Base-by-base conservation (phyloP, 495 filamentous ascomycete species). In the Podospora pseudocomata region DNA sequence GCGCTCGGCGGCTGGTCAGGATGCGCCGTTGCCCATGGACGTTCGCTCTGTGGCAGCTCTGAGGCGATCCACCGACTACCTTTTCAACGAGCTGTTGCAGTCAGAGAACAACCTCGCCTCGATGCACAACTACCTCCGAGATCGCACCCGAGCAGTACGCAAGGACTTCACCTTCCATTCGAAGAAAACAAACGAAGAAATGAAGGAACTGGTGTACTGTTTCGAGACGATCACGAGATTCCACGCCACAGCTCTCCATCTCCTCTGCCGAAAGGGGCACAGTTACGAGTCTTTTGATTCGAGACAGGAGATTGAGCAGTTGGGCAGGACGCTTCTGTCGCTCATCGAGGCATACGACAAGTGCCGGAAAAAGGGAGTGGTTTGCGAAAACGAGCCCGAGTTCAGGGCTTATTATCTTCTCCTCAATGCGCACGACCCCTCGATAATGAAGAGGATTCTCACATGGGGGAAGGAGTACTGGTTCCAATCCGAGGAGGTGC, bases 161-260 rank as follows among this genome's bases (percentile, higher is more conserved):
- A 94, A 95, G 69, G 96, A 99, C 75, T 96, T 97, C 71, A 94
- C 93, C 1, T 92, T 97, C 63, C 93, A 97, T 72, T 82, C 93
- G 39, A 88, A 88, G 44, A 80, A 85, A 74, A 81, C 78, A 5
- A 64, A 74, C 0, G 86, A 88, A 7, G 84, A 89, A 60, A 83
- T 87, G 53, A 83, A 89, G 68, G 85, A 93, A n/a, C 82, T 86
- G 39, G 87, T 97, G 1, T 88, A 90, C 53, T 96, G 92, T 73
- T 89, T 96, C 54, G 95, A 98, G 77, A 86, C 89, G 18, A 97
- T 97, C 65, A 90, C 91, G 18, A 90, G 96, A 53, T 96, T 97
- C 67, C 96, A 98, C 73, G 94, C 96, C 55, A 81, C 93, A 3
- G 89, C 92, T 4, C 83, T 97, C 15, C 96, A 99, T 77, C 85